Percentiles rank a stretch among this genome's conserved stretches.
phyloP scores from a whole-genome alignment of 768 basidiomycete species.

The Psilocybe azurescens region DNA sequence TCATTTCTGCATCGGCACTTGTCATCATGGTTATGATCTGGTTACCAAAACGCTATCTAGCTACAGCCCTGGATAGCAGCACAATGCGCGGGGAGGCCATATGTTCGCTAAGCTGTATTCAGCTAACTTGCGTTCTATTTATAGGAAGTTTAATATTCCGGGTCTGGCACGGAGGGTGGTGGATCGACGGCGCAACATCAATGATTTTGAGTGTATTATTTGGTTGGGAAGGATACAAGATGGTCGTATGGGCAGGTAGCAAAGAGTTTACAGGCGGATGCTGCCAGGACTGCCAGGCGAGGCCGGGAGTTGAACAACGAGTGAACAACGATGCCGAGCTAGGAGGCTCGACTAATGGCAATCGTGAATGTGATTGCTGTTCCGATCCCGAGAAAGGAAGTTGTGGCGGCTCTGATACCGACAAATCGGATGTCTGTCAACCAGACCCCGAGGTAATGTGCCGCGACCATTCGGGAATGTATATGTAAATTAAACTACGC shows the following conservation, averaged over 20 bases:
- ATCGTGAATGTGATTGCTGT: conserved; percentile 13
- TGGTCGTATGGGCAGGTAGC: conserved; percentile 14
- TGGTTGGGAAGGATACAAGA: conserved; percentile 45
- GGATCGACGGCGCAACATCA: conserved; percentile 50
- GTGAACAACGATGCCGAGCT: conserved; percentile 1
- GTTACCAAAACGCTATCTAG: conserved; percentile 49
- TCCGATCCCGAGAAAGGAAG: conserved; percentile 12
- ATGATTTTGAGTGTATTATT: conserved; percentile 45
- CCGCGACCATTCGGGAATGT: not conserved
- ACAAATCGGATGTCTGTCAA: not conserved
- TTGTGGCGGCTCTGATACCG: conserved; percentile 3
- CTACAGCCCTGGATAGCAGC: conserved; percentile 47
- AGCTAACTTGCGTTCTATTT: conserved; percentile 49
- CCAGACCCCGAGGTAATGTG: not conserved
- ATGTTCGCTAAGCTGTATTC: conserved; percentile 47
- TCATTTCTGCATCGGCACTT: conserved; percentile 46
- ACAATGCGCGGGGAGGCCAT: conserved; percentile 48
- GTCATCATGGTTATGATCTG: conserved; percentile 47
- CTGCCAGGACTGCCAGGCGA: conserved; percentile 14
- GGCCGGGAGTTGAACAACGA: not conserved
- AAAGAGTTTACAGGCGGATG: conserved; percentile 15
- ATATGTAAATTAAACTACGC: not conserved
- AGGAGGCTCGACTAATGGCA: not conserved
- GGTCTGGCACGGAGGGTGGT: conserved; percentile 52
- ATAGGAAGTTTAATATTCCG: conserved; percentile 43